Base-by-base conservation (phyloP, 2,329 filamentous ascomycete species). In the Cytospora piceae region DNA sequence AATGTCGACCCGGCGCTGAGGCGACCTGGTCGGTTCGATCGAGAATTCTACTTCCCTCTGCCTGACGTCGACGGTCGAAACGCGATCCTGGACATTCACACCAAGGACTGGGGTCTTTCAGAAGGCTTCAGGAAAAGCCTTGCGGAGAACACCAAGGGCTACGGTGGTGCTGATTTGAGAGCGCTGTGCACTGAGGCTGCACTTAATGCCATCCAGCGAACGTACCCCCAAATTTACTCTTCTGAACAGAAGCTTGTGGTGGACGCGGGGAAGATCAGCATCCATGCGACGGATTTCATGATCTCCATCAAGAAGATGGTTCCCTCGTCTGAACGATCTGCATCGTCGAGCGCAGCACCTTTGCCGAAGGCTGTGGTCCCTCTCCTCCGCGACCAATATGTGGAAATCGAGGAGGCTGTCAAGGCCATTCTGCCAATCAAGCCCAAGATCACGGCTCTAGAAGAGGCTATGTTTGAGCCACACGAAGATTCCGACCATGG, bases 41-140 rank as follows among this genome's bases (percentile, higher is more conserved):
- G 95, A 76, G 96, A 99, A 77, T 99, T 99, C 73, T 98, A 98
- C 80, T 99, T 99, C 74, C 94, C 95, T 0, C 82, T 99, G 37
- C 95, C 95, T 0, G 92, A 94, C 71, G 83, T 89, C 4, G 87
- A 91, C 49, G 93, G 88, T 27, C 88, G 95, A 68, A 90, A 91
- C 69, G 85, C 92, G 5, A 99, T 99, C 72, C 85, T 99, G 66
- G 90, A 97, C 69, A 99, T 99, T 66, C 93, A 99, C 75, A 99
- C 95, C 8, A 90, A 91, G 74, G 93, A 93, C 69, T 99, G 95
- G 95, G 91, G 94, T 24, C 82, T 99, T 31, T 85, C 91, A 29
- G 83, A 88, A 15, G 79, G 83, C 2, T 96, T 98, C 83, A 97
- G 96, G 78, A 84, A 89, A 61, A 87, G 92, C 65, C 83, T 99